Base-by-base conservation (phyloP, 108 stramenopile species). In the Asterionellopsis glacialis region DNA sequence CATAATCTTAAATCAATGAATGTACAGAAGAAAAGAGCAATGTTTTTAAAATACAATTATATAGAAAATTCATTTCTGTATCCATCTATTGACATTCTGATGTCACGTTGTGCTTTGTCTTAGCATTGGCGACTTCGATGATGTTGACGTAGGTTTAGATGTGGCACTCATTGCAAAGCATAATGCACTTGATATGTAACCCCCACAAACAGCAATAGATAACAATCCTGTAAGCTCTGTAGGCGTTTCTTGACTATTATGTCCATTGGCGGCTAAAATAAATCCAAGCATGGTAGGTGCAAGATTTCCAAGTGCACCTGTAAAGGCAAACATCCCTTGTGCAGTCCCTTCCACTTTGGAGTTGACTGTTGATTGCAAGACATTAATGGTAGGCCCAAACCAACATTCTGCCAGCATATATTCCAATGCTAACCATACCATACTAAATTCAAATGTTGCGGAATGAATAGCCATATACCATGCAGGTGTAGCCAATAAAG, bases 351-450 rank as follows among this genome's bases (percentile, higher is more conserved):
- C 81, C 16, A 56, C 62, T n/a, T 70, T 73, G 7, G 75, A 15
- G 18, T 79, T 81, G 14, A 93, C 89, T 1, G 73, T 69, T 10
- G 76, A 69, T 73, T 92, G 87, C 45, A 95, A 55, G 0, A 87
- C 72, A 24, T 90, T 84, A 22, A 92, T 84, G 23, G 91, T 90
- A 15, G 92, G 90, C 26, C 95, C 95, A 69, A 95, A 94, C 95
- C 95, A 95, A 58, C 88, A 92, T 75, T 95, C 95, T 7, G 92
- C 95, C 40, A 56, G 55, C 4, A 78, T 33, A 49, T 94, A 95
- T 67, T 94, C 90, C 15, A 84, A 39, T 11, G 85, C 74, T 13
- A 95, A 66, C 82, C 82, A 92, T 33, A 64, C 61, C 83, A 95
- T 88, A 11, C 88, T 75, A 0, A 53, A 50, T 56, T 84, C 65